These are phyloP conservation scores for Fusarium sp. DNA, from an alignment of 2,329 filamentous ascomycete genomes.

Conservation along the genomic window DNA sequence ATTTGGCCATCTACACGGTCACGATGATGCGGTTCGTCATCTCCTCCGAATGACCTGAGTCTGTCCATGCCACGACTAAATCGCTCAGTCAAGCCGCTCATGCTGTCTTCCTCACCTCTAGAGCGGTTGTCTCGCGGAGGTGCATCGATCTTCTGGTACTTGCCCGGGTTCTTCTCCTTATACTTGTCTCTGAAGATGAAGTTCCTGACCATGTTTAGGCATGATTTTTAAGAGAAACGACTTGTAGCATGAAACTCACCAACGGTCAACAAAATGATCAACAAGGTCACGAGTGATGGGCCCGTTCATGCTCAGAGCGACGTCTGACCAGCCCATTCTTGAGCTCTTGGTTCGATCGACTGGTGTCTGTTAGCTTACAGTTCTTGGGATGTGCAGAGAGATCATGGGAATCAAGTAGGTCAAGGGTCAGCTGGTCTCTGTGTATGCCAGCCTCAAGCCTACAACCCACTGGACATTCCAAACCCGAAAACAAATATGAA, in stretches of 20 bases:
- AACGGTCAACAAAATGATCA: conserved; percentile 83
- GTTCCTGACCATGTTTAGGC: conserved; percentile 61
- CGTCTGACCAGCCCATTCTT: conserved; percentile 93
- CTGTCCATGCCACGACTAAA: conserved; percentile 53
- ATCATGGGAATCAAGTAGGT: not conserved
- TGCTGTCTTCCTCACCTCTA: conserved; percentile 45
- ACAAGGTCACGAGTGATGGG: conserved; percentile 78
- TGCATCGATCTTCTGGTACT: conserved; percentile 54
- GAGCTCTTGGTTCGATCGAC: conserved; percentile 80
- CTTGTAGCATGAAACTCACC: conserved; percentile 55
- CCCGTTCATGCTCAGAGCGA: conserved; percentile 79
- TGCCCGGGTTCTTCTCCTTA: conserved; percentile 57
- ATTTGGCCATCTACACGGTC: conserved; percentile 23
- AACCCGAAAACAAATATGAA: too few relatives aligned
- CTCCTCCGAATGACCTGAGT: conserved; percentile 50
- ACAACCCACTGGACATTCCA: not conserved
- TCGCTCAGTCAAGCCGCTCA: conserved; percentile 57
- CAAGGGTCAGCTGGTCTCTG: not conserved
- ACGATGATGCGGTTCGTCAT: conserved; percentile 31
- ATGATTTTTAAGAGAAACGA: not conserved
- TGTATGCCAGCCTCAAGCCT: not conserved
- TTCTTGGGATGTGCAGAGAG: accelerated
- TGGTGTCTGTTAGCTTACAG: conserved; percentile 35
- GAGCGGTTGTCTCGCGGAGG: conserved; percentile 30
- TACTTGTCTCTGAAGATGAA: conserved; percentile 90